These are phyloP conservation scores for Periconia sp. DNA, from an alignment of 2,329 filamentous ascomycete genomes.

Conservation along the genomic window DNA sequence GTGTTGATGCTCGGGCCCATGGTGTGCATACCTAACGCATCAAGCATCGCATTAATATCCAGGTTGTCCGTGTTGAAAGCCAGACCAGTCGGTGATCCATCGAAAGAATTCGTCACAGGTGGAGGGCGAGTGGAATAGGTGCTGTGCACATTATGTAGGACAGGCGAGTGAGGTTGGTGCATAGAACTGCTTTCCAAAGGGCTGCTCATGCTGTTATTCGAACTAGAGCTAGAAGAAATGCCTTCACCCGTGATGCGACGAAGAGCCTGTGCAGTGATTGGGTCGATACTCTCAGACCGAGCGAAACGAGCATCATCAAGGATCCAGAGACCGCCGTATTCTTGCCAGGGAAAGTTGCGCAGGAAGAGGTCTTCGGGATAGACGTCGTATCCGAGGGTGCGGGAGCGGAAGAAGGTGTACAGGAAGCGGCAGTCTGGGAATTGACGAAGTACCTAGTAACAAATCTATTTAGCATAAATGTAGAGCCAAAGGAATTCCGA, in stretches of 20 bases:
- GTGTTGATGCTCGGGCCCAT: slow-evolving; percentile 5
- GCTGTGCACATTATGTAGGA: neutral
- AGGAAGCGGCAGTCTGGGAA: slow-evolving; percentile 45
- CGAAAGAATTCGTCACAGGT: slow-evolving; percentile 18
- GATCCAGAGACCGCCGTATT: slow-evolving; percentile 46
- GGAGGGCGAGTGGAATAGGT: slow-evolving; percentile 1
- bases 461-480: slow-evolving; percentile 29
- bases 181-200: slow-evolving; percentile 20
- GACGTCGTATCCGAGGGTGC: slow-evolving; percentile 45
- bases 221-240: slow-evolving; percentile 16
- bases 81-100: slow-evolving; percentile 16
- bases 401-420: slow-evolving; percentile 46
- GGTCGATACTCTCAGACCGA: slow-evolving; percentile 28
- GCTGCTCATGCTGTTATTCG: slow-evolving; percentile 19
- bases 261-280: slow-evolving; percentile 31
- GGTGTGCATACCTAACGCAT: slow-evolving; percentile 22
- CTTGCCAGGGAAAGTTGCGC: slow-evolving; percentile 45
- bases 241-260: slow-evolving; percentile 39
- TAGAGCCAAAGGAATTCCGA: neutral
- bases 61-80: slow-evolving; percentile 1
- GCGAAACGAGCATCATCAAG: slow-evolving; percentile 47
- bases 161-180: slow-evolving; percentile 7
- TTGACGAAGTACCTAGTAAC: slow-evolving; percentile 42
- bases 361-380: slow-evolving; percentile 48
- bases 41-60: slow-evolving; percentile 19